Base-by-base conservation (phyloP, 2,329 filamentous ascomycete genomes). In the Cryphonectria japonica region DNA sequence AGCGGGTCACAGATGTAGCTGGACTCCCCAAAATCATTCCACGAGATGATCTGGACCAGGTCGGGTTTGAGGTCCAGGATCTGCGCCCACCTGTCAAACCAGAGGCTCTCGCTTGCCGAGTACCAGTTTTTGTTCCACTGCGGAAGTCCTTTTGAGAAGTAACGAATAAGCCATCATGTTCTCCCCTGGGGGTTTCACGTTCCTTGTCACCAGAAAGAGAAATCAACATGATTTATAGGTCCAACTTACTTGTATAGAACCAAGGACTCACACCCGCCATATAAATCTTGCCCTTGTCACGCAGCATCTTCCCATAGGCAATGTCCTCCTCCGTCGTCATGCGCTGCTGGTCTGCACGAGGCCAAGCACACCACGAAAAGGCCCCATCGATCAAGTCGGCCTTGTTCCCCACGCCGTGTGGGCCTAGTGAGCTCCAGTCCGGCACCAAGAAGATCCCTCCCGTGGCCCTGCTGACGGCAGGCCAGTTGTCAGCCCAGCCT, bases 11-110 rank as follows among this genome's bases (percentile, higher is more conserved):
- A 84, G 73, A 88, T 86, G 76, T 89, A 89, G 77, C 87, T 86
- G 1, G 86, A 85, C 76, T 90, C 88, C 46, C 87, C 87, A 72
- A 83, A 89, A 75, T 90, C 88, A 74, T 89, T 89, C 87, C 87
- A 89, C 26, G 85, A 86, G 62, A 88, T 84, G 60, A 89, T 86
- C 78, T 86, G 82, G 50, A 89, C 83, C 63, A 85, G 86, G 34
- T 85, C 81, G 0, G 88, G 87, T 69, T 83, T 76, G 0, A 89
- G 71, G 1, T 83, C 79, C 32, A 88, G 75, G 1, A 86, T 83
- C 71, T 89, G 82, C 67, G 83, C 80, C 87, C 87, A 89, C 11
- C 87, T 85, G 71, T 88, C 82, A 70, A 83, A 83, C 86, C 87
- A 89, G 13, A 89, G 77, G 46, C 83, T 80, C 70, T 88, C 86